Conservation (phyloP, 2,329 filamentous ascomycete species). For the Monilinia polystroma region DNA sequence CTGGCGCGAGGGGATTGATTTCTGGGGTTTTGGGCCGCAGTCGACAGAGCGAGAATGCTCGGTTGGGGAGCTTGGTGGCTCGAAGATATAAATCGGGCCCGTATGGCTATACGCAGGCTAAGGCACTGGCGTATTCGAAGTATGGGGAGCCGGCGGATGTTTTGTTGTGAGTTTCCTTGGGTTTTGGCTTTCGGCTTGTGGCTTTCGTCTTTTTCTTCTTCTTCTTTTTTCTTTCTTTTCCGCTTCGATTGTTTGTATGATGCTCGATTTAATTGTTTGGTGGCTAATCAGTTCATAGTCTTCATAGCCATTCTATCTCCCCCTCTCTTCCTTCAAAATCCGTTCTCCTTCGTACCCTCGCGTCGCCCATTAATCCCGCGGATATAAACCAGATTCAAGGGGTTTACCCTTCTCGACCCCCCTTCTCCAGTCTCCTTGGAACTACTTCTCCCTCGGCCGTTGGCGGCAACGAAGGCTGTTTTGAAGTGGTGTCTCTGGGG, state of each 20-base stretch:
- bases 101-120: constrained; percentile 82
- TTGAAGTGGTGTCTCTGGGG: constrained; percentile 77
- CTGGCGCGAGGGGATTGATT: not conserved
- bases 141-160: constrained; percentile 75
- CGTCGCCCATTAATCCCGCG: constrained; percentile 91
- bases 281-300: constrained; percentile 43
- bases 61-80: constrained; percentile 10
- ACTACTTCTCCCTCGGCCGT: constrained; percentile 74
- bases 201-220: too few relatives aligned
- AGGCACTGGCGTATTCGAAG: constrained; percentile 73
- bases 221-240: too few relatives aligned
- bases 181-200: not conserved
- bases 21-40: not conserved
- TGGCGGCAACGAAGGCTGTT: constrained; percentile 88
- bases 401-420: constrained; percentile 84
- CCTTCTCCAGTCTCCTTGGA: constrained; percentile 72
- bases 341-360: constrained; percentile 82
- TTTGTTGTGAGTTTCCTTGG: constrained; percentile 50
- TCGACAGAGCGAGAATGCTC: not conserved
- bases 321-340: constrained; percentile 65
- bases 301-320: constrained; percentile 75
- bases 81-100: constrained; percentile 52
- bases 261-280: not conserved
- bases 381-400: constrained; percentile 98
- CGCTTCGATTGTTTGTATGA: too few relatives aligned